Conservation (phyloP, 768 basidiomycete genomes). For the Collybiopsis luxurians region DNA sequence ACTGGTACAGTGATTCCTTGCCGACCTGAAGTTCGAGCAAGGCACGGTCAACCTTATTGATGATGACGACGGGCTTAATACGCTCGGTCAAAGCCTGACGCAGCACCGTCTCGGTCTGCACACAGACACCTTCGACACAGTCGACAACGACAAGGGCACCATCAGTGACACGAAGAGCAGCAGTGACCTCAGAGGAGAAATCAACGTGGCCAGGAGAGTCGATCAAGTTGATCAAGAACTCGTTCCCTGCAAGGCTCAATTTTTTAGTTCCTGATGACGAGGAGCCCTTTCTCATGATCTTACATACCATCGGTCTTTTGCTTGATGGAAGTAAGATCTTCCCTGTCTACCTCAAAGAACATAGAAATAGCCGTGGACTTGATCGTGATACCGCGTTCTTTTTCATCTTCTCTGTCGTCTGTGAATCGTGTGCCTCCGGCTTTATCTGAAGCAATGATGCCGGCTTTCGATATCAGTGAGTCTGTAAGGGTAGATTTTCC, state of each 20-base stretch:
- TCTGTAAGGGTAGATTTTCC: conserved; percentile 99
- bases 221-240: conserved; percentile 99
- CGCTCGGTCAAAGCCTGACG: conserved; percentile 97
- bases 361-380: conserved; percentile 99
- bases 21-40: conserved; percentile 96
- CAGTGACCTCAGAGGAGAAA: conserved; percentile 99
- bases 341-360: conserved; percentile 96
- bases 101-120: conserved; percentile 98
- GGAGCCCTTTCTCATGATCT: neutral
- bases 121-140: conserved; percentile 99
- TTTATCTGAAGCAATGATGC: conserved; percentile 94
- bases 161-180: conserved; percentile 98
- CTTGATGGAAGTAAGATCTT: conserved; percentile 79
- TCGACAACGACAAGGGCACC: conserved; percentile 99
- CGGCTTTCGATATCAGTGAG: conserved; percentile 98
- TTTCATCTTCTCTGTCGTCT: conserved; percentile 96
- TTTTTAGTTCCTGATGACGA: too few species aligned
- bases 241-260: conserved; percentile 59
- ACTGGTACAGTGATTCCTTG: conserved; percentile 97
- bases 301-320: conserved; percentile 89
- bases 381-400: conserved; percentile 99
- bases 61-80: conserved; percentile 98
- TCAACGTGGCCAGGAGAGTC: conserved; percentile 99
- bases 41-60: conserved; percentile 99
- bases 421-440: conserved; percentile 97